Evolutionary conservation across 441 rosid species (phyloP), one percentile per base, ranked within the genome.

Genomic region (Euphorbia corollata): DNA sequence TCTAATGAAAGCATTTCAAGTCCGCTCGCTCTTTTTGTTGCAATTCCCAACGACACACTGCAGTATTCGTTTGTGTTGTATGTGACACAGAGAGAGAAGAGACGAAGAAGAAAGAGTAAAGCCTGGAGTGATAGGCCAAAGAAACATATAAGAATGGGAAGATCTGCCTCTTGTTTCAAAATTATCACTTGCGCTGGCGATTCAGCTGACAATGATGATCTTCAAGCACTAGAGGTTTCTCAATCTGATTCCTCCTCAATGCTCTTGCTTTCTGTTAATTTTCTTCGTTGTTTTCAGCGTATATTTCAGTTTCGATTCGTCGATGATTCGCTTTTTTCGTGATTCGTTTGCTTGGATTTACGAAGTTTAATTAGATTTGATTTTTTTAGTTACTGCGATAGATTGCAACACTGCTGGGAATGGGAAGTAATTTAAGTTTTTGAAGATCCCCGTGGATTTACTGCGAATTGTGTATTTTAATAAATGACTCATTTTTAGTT

Each of bases 141-240:
- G 32, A 43, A 69, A 60, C 5, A 43, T 5, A 47, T 9, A 10
- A 54, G 59, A 65, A 90, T 91, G 97, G 96, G 96, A 80, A 85
- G 90, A 86, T 83, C 97, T 64, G 72, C 80, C 65, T 85, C 96
- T 60, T 94, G 99, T 82, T 81, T 94, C 77, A 89, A 87, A 34
- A 80, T 93, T 78, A 89, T 91, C 64, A 59, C 89, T 15, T 94
- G 97, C 76, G 85, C 89, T 32, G 67, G 93, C 71, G 85, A 81
- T 70, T 82, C 91, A 5, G 77, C 81, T 50, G 85, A 70, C 45
- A 23, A 56, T 13, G 71, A 84, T 64, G 89, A 85, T 68, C 74
- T 78, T 64, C 83, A 74, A 23, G 70, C 78, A 41, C 34, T 79
- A 0, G 85, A 91, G 96, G 99, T 85, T 76, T 65, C n/a, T 4